Evolutionary conservation across 495 filamentous ascomycete genomes (phyloP), one percentile per base, ranked within the genome.

Genomic region (Penicillium tannophilum): DNA sequence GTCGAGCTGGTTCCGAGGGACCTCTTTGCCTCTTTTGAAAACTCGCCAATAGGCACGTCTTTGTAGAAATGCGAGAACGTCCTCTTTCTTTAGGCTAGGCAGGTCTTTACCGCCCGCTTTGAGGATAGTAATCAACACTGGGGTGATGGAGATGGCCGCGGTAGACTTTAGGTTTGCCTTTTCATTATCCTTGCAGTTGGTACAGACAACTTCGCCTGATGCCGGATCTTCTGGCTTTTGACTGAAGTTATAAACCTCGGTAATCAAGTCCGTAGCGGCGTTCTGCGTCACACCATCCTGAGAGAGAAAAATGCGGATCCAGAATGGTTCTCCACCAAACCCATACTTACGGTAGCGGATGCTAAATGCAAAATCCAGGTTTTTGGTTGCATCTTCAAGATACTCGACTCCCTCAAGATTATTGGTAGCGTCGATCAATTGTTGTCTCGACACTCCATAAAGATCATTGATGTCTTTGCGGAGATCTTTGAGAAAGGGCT

Each of bases 391-490:
- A n/a, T 54, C 58, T n/a, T 50, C 24, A 7, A 39, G 19, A 14
- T 53, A 47, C 24, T 53, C 42, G 6, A 57, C 49, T 33, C 54
- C 54, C 24, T 52, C 31, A 20, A 53, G 33, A 8, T 49, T 49
- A n/a, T 6, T 6, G 20, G 41, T n/a, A 6, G 52, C 52, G n/a
- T 53, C 43, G 1, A 52, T 6, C 24, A 56, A n/a, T 11, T 12
- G 6, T 12, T 58, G 17, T 67, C 59, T 24, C 4, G 54, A 62
- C 8, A 53, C 19, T 20, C 59, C 59, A 56, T 80, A 80, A 6
- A 80, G 68, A 0, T 58, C 55, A 28, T 76, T 72, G 30, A 80
- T 61, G 2, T 61, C 60, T 2, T 67, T 60, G 39, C 60, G 58
- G 30, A 76, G 64, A 19, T 75, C 71, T 4, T 54, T 28, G 19